Conservation (phyloP, 73 alveolate genomes). For the Loxodes magnus region DNA sequence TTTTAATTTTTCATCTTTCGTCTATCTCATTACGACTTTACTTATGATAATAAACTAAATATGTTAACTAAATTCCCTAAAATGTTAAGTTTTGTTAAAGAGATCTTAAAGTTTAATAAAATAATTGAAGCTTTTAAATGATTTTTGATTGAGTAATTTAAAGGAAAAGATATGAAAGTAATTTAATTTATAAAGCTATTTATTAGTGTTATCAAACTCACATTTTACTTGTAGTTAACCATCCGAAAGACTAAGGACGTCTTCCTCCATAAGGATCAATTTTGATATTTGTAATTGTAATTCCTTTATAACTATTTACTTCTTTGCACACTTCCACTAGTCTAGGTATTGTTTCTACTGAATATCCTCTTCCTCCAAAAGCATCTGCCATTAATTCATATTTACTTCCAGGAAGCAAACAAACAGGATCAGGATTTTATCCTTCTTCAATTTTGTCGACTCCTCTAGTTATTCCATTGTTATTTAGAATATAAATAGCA, state of each 20-base stretch:
- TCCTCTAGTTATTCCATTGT: slow-evolving; percentile 71
- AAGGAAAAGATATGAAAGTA: too few species aligned
- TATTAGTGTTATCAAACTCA: too few species aligned
- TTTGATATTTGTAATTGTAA: slow-evolving; percentile 46
- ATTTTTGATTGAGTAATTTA: too few species aligned
- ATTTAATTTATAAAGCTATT: too few species aligned
- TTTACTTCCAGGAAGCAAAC: slow-evolving; percentile 45
- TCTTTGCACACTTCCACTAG: slow-evolving; percentile 24
- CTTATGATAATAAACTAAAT: too few species aligned
- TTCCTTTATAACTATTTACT: slow-evolving; percentile 16
- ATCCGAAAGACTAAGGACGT: slow-evolving; percentile 37
- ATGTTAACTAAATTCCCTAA: too few species aligned
- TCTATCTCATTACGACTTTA: too few species aligned
- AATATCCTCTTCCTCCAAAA: slow-evolving; percentile 70
- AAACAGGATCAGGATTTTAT: slow-evolving; percentile 41
- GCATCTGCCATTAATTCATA: slow-evolving; percentile 70
- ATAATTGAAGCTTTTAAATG: too few species aligned
- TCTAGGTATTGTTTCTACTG: slow-evolving; percentile 42
- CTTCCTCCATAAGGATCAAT: slow-evolving; percentile 44
- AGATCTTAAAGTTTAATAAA: too few species aligned
- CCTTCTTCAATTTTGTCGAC: slow-evolving; percentile 31
- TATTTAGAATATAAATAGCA: slow-evolving; percentile 49
- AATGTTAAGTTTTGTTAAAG: too few species aligned
- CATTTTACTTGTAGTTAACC: too few species aligned
- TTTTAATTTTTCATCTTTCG: too few species aligned